These are phyloP conservation scores for Poronia punctata DNA, from an alignment of 495 filamentous ascomycete species.

Conservation along the genomic window DNA sequence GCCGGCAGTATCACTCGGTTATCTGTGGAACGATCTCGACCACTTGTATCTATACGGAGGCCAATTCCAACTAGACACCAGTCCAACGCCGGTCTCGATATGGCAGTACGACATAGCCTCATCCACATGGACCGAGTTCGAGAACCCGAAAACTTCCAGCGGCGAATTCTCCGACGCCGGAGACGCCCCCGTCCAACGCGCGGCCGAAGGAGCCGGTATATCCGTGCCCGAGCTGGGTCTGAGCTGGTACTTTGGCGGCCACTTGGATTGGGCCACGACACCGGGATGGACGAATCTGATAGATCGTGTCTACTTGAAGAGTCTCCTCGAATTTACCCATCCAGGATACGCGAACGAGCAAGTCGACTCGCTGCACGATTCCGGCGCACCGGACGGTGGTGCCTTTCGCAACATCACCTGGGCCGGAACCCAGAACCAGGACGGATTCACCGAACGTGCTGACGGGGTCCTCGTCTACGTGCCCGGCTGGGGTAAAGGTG, in stretches of 20 bases:
- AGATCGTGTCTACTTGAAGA: constrained; percentile 61
- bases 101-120: constrained; percentile 61
- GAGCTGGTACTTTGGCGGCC: constrained; percentile 72
- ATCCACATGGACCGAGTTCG: constrained; percentile 54
- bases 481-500: constrained; percentile 62
- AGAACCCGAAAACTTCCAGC: constrained; percentile 45
- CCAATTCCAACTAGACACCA: constrained; percentile 51
- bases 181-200: constrained; percentile 48
- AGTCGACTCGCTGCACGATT: constrained; percentile 41
- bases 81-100: constrained; percentile 48
- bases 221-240: constrained; percentile 59
- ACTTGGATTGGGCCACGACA: constrained; percentile 61
- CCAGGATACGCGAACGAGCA: constrained; percentile 56
- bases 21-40: constrained; percentile 62
- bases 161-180: constrained; percentile 51
- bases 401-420: constrained; percentile 64
- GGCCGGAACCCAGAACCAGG: constrained; percentile 55
- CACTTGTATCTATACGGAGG: constrained; percentile 68
- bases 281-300: constrained; percentile 58
- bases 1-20: constrained; percentile 61
- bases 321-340: constrained; percentile 66
- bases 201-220: constrained; percentile 65
- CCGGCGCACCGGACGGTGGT: constrained; percentile 48
- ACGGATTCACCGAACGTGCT: constrained; percentile 61
- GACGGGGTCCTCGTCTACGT: constrained; percentile 66